Percentiles rank a stretch among this genome's conserved stretches.
Evolutionary conservation across 2,329 filamentous ascomycete species (phyloP).

Genomic region (Torrubiellomyces zombiae): DNA sequence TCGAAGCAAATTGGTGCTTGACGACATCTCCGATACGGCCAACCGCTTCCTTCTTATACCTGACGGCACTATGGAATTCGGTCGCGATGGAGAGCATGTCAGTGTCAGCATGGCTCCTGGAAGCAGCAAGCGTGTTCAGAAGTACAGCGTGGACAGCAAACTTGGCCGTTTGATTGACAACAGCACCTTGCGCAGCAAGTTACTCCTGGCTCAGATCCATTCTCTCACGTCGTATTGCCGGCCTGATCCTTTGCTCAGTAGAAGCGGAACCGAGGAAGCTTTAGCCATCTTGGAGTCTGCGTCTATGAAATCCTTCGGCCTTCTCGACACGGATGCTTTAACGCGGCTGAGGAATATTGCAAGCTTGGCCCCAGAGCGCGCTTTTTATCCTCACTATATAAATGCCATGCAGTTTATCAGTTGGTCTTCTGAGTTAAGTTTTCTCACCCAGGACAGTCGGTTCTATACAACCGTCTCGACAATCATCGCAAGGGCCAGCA

Average conservation of each 20-base stretch:
- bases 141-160: conserved; percentile 29
- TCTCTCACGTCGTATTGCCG: conserved; percentile 35
- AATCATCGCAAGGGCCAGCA: too few relatives aligned
- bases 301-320: conserved; percentile 25
- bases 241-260: conserved; percentile 27
- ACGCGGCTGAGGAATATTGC: conserved; percentile 2
- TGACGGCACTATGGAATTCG: conserved; percentile 11
- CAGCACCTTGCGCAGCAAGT: conserved; percentile 31
- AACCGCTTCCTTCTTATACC: conserved; percentile 21
- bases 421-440: conserved; percentile 23
- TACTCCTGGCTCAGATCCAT: conserved; percentile 35
- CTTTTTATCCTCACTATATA: conserved; percentile 25
- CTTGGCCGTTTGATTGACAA: conserved; percentile 34
- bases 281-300: conserved; percentile 30
- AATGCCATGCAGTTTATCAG: conserved; percentile 28
- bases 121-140: conserved; percentile 13
- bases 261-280: conserved; percentile 38
- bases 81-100: conserved; percentile 12
- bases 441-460: conserved; percentile 25
- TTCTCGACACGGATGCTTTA: conserved; percentile 1
- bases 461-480: too few relatives aligned
- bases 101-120: conserved; percentile 16
- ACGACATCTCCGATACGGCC: conserved; percentile 3
- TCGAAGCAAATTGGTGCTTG: conserved; percentile 26
- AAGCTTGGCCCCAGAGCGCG: conserved; percentile 1